Conservation (phyloP, 2,329 filamentous ascomycete species). For the Sporothrix brunneoviolacea region DNA sequence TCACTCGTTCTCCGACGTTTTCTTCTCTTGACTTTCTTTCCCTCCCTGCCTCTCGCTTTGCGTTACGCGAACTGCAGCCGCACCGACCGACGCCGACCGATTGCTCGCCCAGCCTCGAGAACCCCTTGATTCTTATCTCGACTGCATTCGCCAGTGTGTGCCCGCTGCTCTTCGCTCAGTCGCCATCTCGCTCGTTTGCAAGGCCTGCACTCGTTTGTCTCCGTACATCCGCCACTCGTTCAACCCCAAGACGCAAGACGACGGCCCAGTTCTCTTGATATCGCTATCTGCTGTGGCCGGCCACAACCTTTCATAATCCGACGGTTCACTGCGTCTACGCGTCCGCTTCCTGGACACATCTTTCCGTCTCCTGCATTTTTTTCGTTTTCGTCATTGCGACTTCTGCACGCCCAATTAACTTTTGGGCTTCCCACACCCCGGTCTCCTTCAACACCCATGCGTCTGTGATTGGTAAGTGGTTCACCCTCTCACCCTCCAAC, state of each 20-base stretch:
- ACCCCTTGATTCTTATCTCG: too few species aligned
- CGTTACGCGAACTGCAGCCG: not conserved
- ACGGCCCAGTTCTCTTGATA: not conserved
- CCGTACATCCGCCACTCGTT: slow-evolving; percentile 4
- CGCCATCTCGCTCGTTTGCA: not conserved
- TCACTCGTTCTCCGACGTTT: slow-evolving; percentile 4
- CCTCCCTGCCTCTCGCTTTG: not conserved
- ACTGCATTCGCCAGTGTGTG: too few species aligned
- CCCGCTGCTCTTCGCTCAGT: too few species aligned
- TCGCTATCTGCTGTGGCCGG: slow-evolving; percentile 17
- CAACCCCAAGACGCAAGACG: not conserved
- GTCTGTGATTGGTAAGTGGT: slow-evolving; percentile 18
- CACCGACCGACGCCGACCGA: not conserved
- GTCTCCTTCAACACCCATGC: slow-evolving; percentile 10
- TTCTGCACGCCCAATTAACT: too few species aligned
- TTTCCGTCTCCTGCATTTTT: too few species aligned
- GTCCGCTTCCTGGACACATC: too few species aligned
- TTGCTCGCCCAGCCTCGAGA: too few species aligned
- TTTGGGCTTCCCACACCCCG: not conserved
- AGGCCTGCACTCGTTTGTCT: slow-evolving; percentile 3
- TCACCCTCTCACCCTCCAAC: not conserved
- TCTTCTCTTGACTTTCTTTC: not conserved
- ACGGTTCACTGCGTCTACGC: too few species aligned
- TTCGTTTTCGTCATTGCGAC: not conserved
- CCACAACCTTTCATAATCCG: slow-evolving; percentile 6